Conservation (phyloP, 768 basidiomycete species). For the Cystoderma amianthinum region DNA sequence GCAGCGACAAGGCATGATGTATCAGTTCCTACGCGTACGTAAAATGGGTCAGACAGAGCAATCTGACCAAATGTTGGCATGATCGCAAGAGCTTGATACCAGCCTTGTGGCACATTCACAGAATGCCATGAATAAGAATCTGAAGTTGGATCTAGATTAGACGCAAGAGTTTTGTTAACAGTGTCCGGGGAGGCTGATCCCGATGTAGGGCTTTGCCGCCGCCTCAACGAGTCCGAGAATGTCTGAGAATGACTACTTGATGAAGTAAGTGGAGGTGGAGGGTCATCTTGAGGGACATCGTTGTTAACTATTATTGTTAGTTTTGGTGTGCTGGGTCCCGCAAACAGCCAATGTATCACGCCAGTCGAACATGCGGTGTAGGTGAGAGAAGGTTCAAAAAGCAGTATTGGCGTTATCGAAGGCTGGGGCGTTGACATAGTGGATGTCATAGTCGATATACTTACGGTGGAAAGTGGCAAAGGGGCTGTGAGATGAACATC, state of each 20-base stretch:
- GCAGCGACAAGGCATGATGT: constrained; percentile 21
- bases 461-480: constrained; percentile 3
- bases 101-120: too few species aligned
- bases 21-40: constrained; percentile 20
- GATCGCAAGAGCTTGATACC: constrained; percentile 32
- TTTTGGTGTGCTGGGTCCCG: constrained; percentile 19
- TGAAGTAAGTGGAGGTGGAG: constrained; percentile 7
- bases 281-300: constrained; percentile 18
- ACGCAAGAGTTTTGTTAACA: constrained; percentile 12
- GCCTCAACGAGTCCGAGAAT: constrained; percentile 5
- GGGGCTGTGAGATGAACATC: constrained; percentile 2
- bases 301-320: constrained; percentile 32
- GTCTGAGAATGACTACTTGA: constrained; percentile 2
- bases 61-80: constrained; percentile 13
- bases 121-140: constrained; percentile 32
- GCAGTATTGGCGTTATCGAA: constrained; percentile 10
- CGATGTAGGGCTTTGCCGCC: constrained; percentile 2
- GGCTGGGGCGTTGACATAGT: constrained; percentile 3
- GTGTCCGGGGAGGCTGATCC: too few species aligned
- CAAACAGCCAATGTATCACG: constrained; percentile 34
- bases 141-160: constrained; percentile 17
- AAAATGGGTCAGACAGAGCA: constrained; percentile 17
- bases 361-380: too few species aligned
- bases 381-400: constrained; percentile 10
- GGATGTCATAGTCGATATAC: background rate